Evolutionary conservation across 768 basidiomycete genomes (phyloP).

Genomic region (Pisolithus microcarpus): DNA sequence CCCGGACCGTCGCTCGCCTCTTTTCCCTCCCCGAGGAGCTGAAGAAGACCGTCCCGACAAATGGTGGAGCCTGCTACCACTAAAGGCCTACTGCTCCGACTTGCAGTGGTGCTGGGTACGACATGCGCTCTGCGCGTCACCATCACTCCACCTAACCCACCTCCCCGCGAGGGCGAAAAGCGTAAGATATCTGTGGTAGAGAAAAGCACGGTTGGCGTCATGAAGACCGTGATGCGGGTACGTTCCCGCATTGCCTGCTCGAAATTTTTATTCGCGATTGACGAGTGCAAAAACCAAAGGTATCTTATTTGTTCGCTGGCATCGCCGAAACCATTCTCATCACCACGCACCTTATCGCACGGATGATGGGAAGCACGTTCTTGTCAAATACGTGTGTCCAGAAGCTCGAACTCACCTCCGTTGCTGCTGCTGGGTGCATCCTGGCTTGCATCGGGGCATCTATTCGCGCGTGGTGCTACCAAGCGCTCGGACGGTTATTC

Average conservation of each 20-base stretch:
- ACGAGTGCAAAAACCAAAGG: not conserved
- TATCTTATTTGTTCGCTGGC: not conserved
- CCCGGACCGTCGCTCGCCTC: not conserved
- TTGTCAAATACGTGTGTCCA: not conserved
- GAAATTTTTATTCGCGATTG: not conserved
- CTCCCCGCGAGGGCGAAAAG: not conserved
- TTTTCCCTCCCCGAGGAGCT: not conserved
- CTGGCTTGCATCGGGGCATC: conserved; percentile 16
- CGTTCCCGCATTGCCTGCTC: not conserved
- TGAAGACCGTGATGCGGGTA: not conserved
- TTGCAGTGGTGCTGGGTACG: not conserved
- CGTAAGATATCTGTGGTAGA: not conserved
- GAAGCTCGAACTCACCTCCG: conserved; percentile 14
- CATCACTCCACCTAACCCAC: conserved; percentile 1
- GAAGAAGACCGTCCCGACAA: not conserved
- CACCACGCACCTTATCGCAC: not conserved
- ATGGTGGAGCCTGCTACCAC: not conserved
- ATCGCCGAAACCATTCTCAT: not conserved
- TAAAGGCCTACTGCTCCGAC: conserved; percentile 1
- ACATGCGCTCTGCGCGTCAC: conserved; percentile 5
- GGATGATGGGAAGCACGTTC: not conserved
- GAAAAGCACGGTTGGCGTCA: not conserved
- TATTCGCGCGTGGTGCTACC: conserved; percentile 31
- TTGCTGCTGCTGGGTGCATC: conserved; percentile 13
- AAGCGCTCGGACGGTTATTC: conserved; percentile 29